Percentiles rank a stretch among this genome's conserved stretches.
These are phyloP conservation scores for Mortierella sp. DNA, from an alignment of 371 early-diverging fungal species.

Conservation along the genomic window DNA sequence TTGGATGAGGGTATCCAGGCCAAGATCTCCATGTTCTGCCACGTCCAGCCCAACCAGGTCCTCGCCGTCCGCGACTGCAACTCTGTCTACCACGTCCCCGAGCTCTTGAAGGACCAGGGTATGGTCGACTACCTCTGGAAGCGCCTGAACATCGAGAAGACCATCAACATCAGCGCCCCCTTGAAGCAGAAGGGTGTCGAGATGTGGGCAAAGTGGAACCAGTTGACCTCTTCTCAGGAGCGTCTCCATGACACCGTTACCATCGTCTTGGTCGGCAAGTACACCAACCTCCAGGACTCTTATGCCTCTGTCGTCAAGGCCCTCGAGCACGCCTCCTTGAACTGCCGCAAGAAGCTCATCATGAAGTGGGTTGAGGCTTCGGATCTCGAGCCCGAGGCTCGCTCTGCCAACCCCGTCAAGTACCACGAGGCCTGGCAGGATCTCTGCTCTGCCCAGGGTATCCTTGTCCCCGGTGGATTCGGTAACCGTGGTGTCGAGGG, in stretches of 20 bases:
- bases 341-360: constrained; percentile 84
- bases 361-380: constrained; percentile 97
- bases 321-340: constrained; percentile 93
- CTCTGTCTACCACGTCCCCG: constrained; percentile 97
- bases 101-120: constrained; percentile 90
- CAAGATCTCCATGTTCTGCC: constrained; percentile 99
- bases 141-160: constrained; percentile 79
- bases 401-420: constrained; percentile 85
- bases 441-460: constrained; percentile 92
- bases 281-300: constrained; percentile 95
- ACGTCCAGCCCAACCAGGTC: constrained; percentile 91
- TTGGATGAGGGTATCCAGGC: constrained; percentile 85
- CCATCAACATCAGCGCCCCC: constrained; percentile 66
- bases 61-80: constrained; percentile 96
- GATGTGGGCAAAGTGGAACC: constrained; percentile 88
- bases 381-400: constrained; percentile 85
- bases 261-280: constrained; percentile 98
- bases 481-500: constrained; percentile 98
- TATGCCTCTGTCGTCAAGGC: constrained; percentile 98
- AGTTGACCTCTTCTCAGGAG: constrained; percentile 81
- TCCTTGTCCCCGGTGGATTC: constrained; percentile 99
- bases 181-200: constrained; percentile 70
- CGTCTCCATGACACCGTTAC: constrained; percentile 89
- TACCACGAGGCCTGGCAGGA: constrained; percentile 96
- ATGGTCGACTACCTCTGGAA: constrained; percentile 86